Evolutionary conservation across 805 yeast species (phyloP).

Genomic region (Ogataea pignaliae): DNA sequence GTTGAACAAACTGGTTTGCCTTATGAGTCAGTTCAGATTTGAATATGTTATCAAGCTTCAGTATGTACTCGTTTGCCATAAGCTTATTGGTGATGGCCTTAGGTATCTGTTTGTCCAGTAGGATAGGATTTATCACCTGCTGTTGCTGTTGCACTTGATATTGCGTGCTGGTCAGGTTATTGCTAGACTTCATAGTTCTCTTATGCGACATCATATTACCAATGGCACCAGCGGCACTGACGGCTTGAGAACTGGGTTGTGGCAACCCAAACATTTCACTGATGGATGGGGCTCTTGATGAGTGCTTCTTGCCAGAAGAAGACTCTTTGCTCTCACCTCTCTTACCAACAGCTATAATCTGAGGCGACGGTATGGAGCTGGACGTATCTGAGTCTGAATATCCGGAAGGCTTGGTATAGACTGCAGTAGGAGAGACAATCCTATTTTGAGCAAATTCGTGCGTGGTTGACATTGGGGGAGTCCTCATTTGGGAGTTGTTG

Average conservation of each 20-base stretch:
- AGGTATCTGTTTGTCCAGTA: slow-evolving; percentile 30
- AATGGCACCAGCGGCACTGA: slow-evolving; percentile 33
- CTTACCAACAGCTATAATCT: neutral
- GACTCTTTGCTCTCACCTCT: neutral
- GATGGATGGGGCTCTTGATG: slow-evolving; percentile 21
- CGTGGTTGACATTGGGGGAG: slow-evolving; percentile 16
- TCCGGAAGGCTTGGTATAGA: neutral
- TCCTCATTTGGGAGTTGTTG: slow-evolving; percentile 6
- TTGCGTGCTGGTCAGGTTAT: slow-evolving; percentile 11
- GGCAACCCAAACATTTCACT: slow-evolving; percentile 26
- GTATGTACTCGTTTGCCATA: slow-evolving; percentile 28
- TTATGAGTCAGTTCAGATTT: slow-evolving; percentile 31
- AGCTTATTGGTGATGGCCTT: slow-evolving; percentile 24
- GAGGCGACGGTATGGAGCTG: neutral
- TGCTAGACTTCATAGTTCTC: slow-evolving; percentile 20
- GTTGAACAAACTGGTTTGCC: slow-evolving; percentile 23
- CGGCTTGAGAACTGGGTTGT: slow-evolving; percentile 30
- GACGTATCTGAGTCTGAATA: neutral
- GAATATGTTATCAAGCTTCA: slow-evolving; percentile 30
- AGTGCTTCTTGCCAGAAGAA: slow-evolving; percentile 6
- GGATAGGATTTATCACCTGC: slow-evolving; percentile 29
- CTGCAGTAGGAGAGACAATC: neutral
- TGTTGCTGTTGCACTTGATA: slow-evolving; percentile 25
- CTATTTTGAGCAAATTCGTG: slow-evolving; percentile 1
- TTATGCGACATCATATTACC: slow-evolving; percentile 29